Base-by-base conservation (phyloP, 2,329 filamentous ascomycete species). In the Pyrenochaeta sp. region DNA sequence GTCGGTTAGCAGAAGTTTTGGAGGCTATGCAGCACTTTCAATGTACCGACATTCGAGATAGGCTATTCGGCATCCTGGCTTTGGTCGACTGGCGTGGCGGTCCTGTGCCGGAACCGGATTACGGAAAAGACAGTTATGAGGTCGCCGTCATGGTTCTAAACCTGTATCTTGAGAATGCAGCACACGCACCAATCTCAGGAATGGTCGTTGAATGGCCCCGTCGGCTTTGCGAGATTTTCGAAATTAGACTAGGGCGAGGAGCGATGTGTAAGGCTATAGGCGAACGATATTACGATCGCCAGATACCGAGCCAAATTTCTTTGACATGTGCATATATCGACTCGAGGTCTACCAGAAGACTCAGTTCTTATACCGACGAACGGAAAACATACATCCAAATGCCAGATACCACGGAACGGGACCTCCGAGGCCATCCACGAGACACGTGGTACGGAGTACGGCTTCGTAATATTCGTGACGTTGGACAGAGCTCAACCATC, bases 11-110 rank as follows among this genome's bases (percentile, higher is more conserved):
- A n/a, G n/a, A n/a, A n/a, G n/a, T n/a, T n/a, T n/a, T n/a, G n/a
- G n/a, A n/a, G n/a, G n/a, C n/a, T 14, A 40, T 48, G 9, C 23
- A 41, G 7, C 15, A 48, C 11, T 48, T 48, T 21, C 32, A 48
- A 4, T 40, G 45, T 31, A 23, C 36, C 11, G 45, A 48, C 12
- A 11, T 31, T 7, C 20, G 33, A 23, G 45, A 48, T 15, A 39
- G 12, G 29, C 5, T 48, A 1, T 48, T 40, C 15, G 45, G 45
- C 9, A 21, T 48, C 2, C 7, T 48, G 15, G 40, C 45, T n/a
- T n/a, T 48, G 3, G 45, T 40, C 12, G 35, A 41, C 27, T 48
- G 35, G 45, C 1, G 10, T 18, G 45, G n/a, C 15, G 18, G 7
- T 3, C 11, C 7, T 11, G 15, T 27, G 11, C 35, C 45, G 7